These are phyloP conservation scores for Saccharomycopsis phalli DNA, from an alignment of 1,139 yeast genomes.

Conservation along the genomic window DNA sequence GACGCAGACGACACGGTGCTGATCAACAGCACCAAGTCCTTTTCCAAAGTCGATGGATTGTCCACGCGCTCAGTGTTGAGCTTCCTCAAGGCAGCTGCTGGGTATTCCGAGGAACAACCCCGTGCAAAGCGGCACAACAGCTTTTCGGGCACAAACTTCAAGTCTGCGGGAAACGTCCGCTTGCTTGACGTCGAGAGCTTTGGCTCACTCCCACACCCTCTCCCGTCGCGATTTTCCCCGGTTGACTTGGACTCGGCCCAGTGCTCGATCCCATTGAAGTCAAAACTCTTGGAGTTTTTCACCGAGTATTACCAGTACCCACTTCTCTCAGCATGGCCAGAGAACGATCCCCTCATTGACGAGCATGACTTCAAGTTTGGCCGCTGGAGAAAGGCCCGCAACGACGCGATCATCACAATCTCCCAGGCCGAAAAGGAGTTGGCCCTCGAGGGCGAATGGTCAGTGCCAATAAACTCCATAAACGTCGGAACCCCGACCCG, in stretches of 20 bases:
- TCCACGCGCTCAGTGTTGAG: conserved; percentile 11
- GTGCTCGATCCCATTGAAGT: conserved; percentile 52
- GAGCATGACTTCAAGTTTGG: conserved; percentile 60
- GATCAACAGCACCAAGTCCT: conserved; percentile 19
- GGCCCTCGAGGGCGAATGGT: conserved; percentile 85
- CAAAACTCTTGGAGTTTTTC: conserved; percentile 80
- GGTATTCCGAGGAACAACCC: conserved; percentile 4
- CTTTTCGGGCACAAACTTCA: conserved; percentile 10
- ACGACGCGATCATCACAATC: conserved; percentile 75
- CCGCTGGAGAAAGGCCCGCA: conserved; percentile 82
- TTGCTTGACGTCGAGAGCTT: conserved; percentile 6
- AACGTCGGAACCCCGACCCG: conserved; percentile 78
- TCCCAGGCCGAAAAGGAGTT: conserved; percentile 86
- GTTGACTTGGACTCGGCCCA: conserved; percentile 23
- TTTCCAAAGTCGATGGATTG: conserved; percentile 9
- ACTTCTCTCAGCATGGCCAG: conserved; percentile 78
- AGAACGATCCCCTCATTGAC: conserved; percentile 71
- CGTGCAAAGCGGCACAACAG: conserved; percentile 2
- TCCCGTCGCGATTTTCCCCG: conserved; percentile 31
- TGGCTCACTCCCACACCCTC: conserved; percentile 18
- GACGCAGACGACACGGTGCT: conserved; percentile 24
- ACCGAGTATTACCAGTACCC: conserved; percentile 96
- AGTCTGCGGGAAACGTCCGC: conserved; percentile 7
- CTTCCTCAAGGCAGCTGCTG: conserved; percentile 12
- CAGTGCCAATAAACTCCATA: conserved; percentile 47